Evolutionary conservation across 148 eudicot genomes (phyloP), one percentile per base, ranked within the genome.

Genomic region (Fallopia convolvulus): DNA sequence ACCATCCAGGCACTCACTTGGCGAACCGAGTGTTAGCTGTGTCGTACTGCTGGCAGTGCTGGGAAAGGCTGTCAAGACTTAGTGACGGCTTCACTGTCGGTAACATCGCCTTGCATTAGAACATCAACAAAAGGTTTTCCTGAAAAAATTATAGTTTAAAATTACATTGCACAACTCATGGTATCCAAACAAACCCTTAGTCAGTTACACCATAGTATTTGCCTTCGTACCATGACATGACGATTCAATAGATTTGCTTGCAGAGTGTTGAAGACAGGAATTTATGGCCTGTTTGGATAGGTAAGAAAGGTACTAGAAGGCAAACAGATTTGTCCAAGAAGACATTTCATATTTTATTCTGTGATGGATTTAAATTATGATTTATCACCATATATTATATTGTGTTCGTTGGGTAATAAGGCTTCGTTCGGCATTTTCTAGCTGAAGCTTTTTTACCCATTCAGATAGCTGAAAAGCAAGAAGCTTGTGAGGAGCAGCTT

Each of bases 1-100:
- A 91, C 95, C 4, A n/a, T n/a, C n/a, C n/a, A n/a, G 95, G 88
- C 95, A n/a, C n/a, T n/a, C 95, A 91, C 50, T 91, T 91, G 58
- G 95, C 92, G 20, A 91, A 87, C 81, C 95, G 74, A 55, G 92
- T 91, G 76, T 92, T 92, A 55, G 91, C 97, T 41, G 79, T 72
- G 8, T 92, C 89, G 87, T 92, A 92, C 47, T 92, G 78, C 26
- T 84, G 85, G 80, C 97, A 92, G 5, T 93, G 88, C 65, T 80
- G 78, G 63, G 81, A 91, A 17, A 92, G 92, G 78, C 82, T 89
- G 41, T 92, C 97, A 20, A 92, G 91, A 77, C 97, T 94, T 50
- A 58, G 97, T 92, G 79, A 92, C 87, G 78, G 97, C 90, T 88
- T 92, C 94, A 2, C 97, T 94, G 8, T 90, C 65, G 75, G 94